Conservation (phyloP, 2,329 filamentous ascomycete genomes). For the Diatrype stigma region DNA sequence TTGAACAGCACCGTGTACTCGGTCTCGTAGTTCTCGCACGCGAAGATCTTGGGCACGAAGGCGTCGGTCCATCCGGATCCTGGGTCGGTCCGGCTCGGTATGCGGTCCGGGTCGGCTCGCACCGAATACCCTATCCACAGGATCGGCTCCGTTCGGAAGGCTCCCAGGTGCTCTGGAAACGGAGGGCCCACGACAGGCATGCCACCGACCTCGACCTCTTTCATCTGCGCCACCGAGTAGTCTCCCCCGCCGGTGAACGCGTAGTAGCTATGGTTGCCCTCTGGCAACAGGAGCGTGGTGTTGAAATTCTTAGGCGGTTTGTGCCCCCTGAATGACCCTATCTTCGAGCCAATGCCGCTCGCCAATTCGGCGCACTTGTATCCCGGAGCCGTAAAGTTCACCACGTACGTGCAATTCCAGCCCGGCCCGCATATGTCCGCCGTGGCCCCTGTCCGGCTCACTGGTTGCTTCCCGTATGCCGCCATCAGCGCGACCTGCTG, state of each 20-base stretch:
- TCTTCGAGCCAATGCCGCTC: slow-evolving; percentile 23
- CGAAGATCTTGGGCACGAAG: slow-evolving; percentile 31
- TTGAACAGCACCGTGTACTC: slow-evolving; percentile 31
- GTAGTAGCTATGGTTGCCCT: slow-evolving; percentile 31
- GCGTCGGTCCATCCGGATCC: slow-evolving; percentile 26
- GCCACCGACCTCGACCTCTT: slow-evolving; percentile 25
- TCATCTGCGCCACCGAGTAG: slow-evolving; percentile 27
- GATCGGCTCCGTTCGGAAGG: slow-evolving; percentile 34
- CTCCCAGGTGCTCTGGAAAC: slow-evolving; percentile 30
- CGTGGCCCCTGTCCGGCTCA: slow-evolving; percentile 25
- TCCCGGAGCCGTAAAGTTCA: slow-evolving; percentile 34
- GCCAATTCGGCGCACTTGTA: slow-evolving; percentile 35
- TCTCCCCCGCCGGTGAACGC: slow-evolving; percentile 29
- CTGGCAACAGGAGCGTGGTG: slow-evolving; percentile 28
- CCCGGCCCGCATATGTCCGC: slow-evolving; percentile 31
- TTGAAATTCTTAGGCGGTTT: slow-evolving; percentile 24
- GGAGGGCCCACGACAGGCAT: slow-evolving; percentile 22
- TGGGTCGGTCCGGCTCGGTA: slow-evolving; percentile 15
- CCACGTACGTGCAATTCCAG: slow-evolving; percentile 36
- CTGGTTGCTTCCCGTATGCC: slow-evolving; percentile 18
- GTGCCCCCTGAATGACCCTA: slow-evolving; percentile 23
- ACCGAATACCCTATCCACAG: slow-evolving; percentile 34
- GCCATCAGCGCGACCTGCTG: slow-evolving; percentile 24
- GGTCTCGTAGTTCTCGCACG: slow-evolving; percentile 35
- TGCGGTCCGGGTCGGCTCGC: slow-evolving; percentile 15